phyloP scores from a whole-genome alignment of 202 grass and related monocot species.

The Bolboschoenoplectus hybrid region DNA sequence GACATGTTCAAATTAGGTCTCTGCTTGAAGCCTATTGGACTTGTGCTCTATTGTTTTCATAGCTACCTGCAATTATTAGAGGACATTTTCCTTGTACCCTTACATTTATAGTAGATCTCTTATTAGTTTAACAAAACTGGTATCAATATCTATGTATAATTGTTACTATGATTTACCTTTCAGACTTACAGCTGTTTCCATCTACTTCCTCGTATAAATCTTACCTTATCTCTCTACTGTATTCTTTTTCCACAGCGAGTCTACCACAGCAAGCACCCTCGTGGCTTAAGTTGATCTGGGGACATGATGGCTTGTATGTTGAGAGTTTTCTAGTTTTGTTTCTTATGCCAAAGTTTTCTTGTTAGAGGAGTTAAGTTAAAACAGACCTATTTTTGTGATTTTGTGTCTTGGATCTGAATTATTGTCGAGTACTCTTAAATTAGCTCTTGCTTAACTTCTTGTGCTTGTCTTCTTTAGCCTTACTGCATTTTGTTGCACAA shows the following conservation, averaged over 20 bases:
- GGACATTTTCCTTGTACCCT: background rate
- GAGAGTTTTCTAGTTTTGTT: constrained; percentile 10
- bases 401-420: background rate
- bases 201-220: background rate
- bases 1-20: background rate
- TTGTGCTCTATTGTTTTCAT: background rate
- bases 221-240: background rate
- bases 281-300: constrained; percentile 46
- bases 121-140: background rate
- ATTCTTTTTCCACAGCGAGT: constrained; percentile 49
- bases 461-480: background rate
- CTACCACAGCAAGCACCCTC: constrained; percentile 60
- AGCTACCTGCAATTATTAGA: background rate
- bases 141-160: background rate
- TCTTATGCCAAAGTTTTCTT: constrained; percentile 17
- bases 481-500: background rate
- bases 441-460: background rate
- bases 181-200: background rate
- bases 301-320: background rate
- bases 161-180: background rate
- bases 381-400: constrained; percentile 22
- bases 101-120: background rate
- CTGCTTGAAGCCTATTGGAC: background rate
- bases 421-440: constrained; percentile 7
- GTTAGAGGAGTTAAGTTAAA: background rate